Conservation (phyloP, 768 basidiomycete species). For the Coprinellus aureogranulatus region DNA sequence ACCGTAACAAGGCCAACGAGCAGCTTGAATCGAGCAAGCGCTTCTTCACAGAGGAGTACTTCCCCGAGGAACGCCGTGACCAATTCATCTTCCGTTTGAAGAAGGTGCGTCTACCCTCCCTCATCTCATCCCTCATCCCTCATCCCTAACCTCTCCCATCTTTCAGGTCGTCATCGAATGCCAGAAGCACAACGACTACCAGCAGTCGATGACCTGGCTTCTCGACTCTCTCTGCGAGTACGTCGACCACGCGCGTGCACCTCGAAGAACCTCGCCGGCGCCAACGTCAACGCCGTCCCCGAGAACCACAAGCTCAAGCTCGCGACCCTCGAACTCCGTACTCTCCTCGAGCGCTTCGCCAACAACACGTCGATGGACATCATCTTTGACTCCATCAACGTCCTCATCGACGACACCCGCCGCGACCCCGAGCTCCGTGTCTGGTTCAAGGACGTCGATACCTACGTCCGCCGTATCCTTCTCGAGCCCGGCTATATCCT, state of each 20-base stretch:
- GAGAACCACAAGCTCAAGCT: conserved; percentile 57
- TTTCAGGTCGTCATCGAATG: conserved; percentile 79
- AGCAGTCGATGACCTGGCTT: conserved; percentile 75
- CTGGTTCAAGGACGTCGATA: conserved; percentile 68
- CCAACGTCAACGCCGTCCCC: background rate
- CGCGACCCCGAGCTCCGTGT: conserved; percentile 70
- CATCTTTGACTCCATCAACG: conserved; percentile 68
- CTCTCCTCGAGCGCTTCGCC: conserved; percentile 89
- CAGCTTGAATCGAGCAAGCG: conserved; percentile 58
- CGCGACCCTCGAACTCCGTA: conserved; percentile 64
- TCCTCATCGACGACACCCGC: conserved; percentile 69
- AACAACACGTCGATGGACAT: conserved; percentile 64
- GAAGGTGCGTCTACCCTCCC: conserved; percentile 52
- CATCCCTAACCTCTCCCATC: background rate
- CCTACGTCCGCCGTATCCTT: conserved; percentile 68
- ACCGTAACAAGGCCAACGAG: conserved; percentile 56
- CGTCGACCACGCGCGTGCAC: conserved; percentile 44
- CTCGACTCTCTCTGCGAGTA: conserved; percentile 64
- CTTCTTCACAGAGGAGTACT: conserved; percentile 78
- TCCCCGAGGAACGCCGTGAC: conserved; percentile 87
- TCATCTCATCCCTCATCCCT: background rate
- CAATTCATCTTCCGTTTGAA: conserved; percentile 92
- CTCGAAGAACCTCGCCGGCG: conserved; percentile 15
- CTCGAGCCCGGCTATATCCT: conserved; percentile 84
- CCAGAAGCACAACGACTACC: conserved; percentile 90